Evolutionary conservation across 2,329 filamentous ascomycete species (phyloP).

Genomic region (Aureobasidium pullulans): DNA sequence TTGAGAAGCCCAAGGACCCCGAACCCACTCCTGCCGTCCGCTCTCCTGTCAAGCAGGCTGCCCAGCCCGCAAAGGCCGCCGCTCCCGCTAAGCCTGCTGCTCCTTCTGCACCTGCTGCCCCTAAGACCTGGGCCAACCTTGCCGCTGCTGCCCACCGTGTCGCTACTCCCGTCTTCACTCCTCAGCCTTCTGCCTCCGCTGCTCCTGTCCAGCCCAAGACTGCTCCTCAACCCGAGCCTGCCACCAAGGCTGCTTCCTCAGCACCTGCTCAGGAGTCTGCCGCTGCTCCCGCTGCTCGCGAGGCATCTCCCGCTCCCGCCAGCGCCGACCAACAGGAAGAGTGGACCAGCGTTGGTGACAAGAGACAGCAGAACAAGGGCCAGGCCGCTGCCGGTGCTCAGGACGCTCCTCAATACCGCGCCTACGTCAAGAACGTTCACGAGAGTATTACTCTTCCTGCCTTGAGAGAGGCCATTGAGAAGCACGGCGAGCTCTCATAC

Average conservation of each 20-base stretch:
- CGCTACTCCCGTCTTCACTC: slow-evolving; percentile 33
- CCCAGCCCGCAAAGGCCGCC: slow-evolving; percentile 46
- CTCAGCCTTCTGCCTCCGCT: slow-evolving; percentile 21
- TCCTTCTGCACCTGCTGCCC: slow-evolving; percentile 49
- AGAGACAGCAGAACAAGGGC: slow-evolving; percentile 73
- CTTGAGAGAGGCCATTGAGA: slow-evolving; percentile 61
- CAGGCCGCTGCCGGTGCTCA: slow-evolving; percentile 60
- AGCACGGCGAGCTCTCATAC: slow-evolving; percentile 58
- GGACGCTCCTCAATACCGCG: slow-evolving; percentile 68
- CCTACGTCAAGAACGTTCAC: slow-evolving; percentile 92
- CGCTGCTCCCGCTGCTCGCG: slow-evolving; percentile 28
- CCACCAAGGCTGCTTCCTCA: slow-evolving; percentile 25
- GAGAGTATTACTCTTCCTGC: slow-evolving; percentile 74
- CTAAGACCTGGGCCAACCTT: slow-evolving; percentile 67
- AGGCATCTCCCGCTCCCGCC: slow-evolving; percentile 26
- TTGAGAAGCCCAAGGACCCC: slow-evolving; percentile 57
- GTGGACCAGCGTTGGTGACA: slow-evolving; percentile 80
- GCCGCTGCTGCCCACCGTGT: slow-evolving; percentile 44
- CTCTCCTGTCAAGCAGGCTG: slow-evolving; percentile 28
- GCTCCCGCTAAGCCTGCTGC: slow-evolving; percentile 48
- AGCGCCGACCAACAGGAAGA: slow-evolving; percentile 49
- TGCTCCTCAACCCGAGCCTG: slow-evolving; percentile 19
- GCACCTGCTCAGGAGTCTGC: slow-evolving; percentile 19
- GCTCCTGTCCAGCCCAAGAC: slow-evolving; percentile 26
- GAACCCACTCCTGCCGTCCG: slow-evolving; percentile 47